Conservation (phyloP, 2,329 filamentous ascomycete species). For the Lomentospora prolificans region DNA sequence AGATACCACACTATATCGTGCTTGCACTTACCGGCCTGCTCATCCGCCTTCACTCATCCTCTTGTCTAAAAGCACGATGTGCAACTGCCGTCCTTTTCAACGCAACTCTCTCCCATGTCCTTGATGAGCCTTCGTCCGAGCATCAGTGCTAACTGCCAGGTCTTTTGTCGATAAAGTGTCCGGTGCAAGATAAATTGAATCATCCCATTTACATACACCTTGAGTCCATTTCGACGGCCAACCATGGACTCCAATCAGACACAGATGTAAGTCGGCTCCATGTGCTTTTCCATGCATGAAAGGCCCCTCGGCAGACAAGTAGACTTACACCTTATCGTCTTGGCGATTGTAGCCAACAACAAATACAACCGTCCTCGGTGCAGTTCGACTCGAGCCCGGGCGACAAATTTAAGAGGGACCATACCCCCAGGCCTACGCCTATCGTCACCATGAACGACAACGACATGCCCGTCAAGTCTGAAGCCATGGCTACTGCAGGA, state of each 20-base stretch:
- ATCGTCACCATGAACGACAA: conserved; percentile 40
- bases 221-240: conserved; percentile 9
- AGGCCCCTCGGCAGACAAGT: conserved; percentile 13
- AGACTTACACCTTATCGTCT: conserved; percentile 16
- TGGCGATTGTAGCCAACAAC: conserved; percentile 13
- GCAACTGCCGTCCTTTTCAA: not conserved
- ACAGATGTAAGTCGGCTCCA: conserved; percentile 37
- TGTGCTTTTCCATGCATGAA: conserved; percentile 9
- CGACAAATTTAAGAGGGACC: conserved; percentile 37
- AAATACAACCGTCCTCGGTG: conserved; percentile 26
- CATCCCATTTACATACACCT: conserved; percentile 13
- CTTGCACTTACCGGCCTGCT: not conserved
- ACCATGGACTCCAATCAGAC: conserved; percentile 42
- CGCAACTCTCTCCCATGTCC: not conserved
- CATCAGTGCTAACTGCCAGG: conserved; percentile 29
- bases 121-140: conserved; percentile 15
- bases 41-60: not conserved
- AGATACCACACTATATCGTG: not conserved
- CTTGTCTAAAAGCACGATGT: not conserved
- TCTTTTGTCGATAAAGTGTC: conserved; percentile 12
- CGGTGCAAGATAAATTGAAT: not conserved
- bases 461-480: conserved; percentile 37
- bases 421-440: conserved; percentile 31
- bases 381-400: conserved; percentile 18
- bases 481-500: conserved; percentile 33